A percentile compares a stretch with the other conserved stretches of the same genome.
These are phyloP conservation scores for Funneliformis caledonium DNA, from an alignment of 371 early-diverging fungal genomes.

Conservation along the genomic window DNA sequence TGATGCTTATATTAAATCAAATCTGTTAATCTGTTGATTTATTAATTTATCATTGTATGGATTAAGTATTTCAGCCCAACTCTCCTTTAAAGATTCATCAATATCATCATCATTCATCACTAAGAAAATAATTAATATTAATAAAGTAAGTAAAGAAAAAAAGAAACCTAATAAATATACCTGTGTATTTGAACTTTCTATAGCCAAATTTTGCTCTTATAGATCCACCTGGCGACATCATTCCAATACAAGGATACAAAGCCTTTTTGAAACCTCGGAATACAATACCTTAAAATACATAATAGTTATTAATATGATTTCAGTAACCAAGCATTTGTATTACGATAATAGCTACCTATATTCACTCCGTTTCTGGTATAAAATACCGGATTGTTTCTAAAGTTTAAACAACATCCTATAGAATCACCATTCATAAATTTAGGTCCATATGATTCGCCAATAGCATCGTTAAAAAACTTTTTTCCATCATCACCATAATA, in stretches of 20 bases:
- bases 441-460: conserved; percentile 90
- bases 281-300: neutral
- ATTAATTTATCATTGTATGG: too few relatives aligned
- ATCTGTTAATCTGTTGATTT: too few relatives aligned
- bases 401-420: conserved; percentile 91
- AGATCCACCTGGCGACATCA: neutral
- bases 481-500: conserved; percentile 89
- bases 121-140: neutral
- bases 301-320: neutral
- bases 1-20: too few relatives aligned
- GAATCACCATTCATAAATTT: too few relatives aligned
- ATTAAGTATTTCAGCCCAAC: too few relatives aligned
- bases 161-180: neutral
- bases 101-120: neutral
- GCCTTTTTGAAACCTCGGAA: neutral
- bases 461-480: conserved; percentile 49
- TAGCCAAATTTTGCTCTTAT: neutral
- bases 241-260: conserved; percentile 14
- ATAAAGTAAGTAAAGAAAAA: too few relatives aligned
- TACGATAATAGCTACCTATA: conserved; percentile 57
- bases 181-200: neutral
- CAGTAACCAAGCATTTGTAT: neutral
- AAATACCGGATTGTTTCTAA: conserved; percentile 70
- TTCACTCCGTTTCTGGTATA: conserved; percentile 91
- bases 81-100: neutral